Evolutionary conservation across 768 basidiomycete genomes (phyloP), one percentile per base, ranked within the genome.

Genomic region (Punctularia strigosozonata): DNA sequence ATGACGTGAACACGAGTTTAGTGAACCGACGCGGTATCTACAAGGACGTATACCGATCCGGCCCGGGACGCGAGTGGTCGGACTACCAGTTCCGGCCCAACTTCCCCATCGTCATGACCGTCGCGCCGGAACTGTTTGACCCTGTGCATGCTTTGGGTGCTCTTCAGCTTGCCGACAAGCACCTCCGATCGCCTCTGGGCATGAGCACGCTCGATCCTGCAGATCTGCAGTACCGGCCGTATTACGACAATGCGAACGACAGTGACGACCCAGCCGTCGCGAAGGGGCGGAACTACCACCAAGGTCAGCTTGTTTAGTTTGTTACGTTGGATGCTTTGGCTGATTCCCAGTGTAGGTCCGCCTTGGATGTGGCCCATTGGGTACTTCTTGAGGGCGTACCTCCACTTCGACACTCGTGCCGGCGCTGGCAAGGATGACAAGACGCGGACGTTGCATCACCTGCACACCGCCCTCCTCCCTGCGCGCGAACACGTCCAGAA

Each of bases 301-400:
- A 89, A 52, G 89, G 86, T 45, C 31, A 71, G 58, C 20, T 28
- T 23, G 32, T 43, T 37, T 6, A 13, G 34, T 30, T 26, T 33
- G 42, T 8, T 31, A 17, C 8, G 4, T 8, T 19, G 23, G 18
- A 8, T 25, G 21, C 38, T 52, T 31, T 53, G 45, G 53, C 44
- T 37, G 40, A 38, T 34, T 3, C 31, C 36, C 28, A 19, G 38
- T 15, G 43, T 91, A 77, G 89, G 88, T 14, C 89, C 89, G 4
- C 87, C 91, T 54, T 95, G 89, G 90, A 84, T 81, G 7, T 94
- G 90, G 89, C 89, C 89, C 8, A 61, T 89, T 31, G 95, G 95
- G 3, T 98, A 90, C 64, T 97, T 95, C 71, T 61, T 98, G 45
- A 78, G 89, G 36, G 90, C 95, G 0, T 95, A 89, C 59, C 70